Evolutionary conservation across 2,329 filamentous ascomycete genomes (phyloP).

Genomic region (Monilinia polystroma): DNA sequence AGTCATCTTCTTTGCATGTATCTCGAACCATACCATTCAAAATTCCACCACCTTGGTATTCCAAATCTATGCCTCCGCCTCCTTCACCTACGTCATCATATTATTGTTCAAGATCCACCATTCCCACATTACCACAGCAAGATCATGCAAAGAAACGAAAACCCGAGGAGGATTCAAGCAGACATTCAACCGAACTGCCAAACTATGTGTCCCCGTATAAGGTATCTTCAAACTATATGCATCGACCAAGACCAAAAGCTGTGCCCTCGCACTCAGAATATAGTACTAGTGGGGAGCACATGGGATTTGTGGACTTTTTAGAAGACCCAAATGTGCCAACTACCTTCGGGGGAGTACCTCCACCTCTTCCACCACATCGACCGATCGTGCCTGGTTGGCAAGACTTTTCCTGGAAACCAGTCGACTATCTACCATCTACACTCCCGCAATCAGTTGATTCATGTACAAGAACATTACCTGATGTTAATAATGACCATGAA

Average conservation of each 20-base stretch:
- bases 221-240: not conserved
- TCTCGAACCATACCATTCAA: conserved; percentile 18
- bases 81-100: not conserved
- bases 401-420: conserved; percentile 18
- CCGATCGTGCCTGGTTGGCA: conserved; percentile 22
- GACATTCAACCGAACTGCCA: not conserved
- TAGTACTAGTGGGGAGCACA: not conserved
- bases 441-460: not conserved
- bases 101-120: not conserved
- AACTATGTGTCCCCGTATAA: not conserved
- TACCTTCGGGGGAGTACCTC: conserved; percentile 12
- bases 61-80: conserved; percentile 3
- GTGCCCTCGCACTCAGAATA: not conserved
- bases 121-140: not conserved
- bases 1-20: not conserved
- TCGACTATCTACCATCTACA: not conserved
- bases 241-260: not conserved
- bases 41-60: conserved; percentile 1
- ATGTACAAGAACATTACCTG: not conserved
- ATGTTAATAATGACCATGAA: not conserved
- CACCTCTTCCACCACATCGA: conserved; percentile 5
- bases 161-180: not conserved
- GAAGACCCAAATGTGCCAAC: conserved; percentile 18
- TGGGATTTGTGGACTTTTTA: conserved; percentile 16
- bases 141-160: conserved; percentile 10